Conservation (phyloP, 495 filamentous ascomycete genomes). For the Penicillium nucicola region DNA sequence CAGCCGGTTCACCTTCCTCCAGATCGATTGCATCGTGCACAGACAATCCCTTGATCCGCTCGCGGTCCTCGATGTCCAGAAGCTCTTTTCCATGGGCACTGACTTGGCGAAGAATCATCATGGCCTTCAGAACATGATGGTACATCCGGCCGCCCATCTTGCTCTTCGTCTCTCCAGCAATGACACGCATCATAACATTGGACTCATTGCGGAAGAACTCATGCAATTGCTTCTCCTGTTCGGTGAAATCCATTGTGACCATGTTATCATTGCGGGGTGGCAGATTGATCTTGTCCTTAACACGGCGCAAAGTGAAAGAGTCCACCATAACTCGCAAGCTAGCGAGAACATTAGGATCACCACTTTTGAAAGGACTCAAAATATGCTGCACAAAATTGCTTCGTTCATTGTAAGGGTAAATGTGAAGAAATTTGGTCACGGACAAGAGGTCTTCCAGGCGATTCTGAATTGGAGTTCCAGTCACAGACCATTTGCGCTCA, state of each 20-base stretch:
- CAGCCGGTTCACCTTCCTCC: slow-evolving; percentile 66
- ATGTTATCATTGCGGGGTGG: slow-evolving; percentile 71
- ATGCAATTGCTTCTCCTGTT: slow-evolving; percentile 53
- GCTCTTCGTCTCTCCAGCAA: slow-evolving; percentile 48
- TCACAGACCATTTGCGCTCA: slow-evolving; percentile 89
- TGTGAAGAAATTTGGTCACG: slow-evolving; percentile 82
- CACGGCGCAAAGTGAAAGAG: slow-evolving; percentile 84
- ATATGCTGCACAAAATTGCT: slow-evolving; percentile 73
- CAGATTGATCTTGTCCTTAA: slow-evolving; percentile 86
- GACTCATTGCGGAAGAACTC: slow-evolving; percentile 62
- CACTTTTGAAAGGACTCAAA: slow-evolving; percentile 70
- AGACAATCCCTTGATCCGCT: slow-evolving; percentile 72
- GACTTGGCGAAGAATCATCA: slow-evolving; percentile 83
- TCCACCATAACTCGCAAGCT: slow-evolving; percentile 90
- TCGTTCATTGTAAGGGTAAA: slow-evolving; percentile 83
- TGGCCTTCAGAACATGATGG: slow-evolving; percentile 84
- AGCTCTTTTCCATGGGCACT: slow-evolving; percentile 91
- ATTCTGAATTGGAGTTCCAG: slow-evolving; percentile 89
- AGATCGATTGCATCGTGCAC: slow-evolving; percentile 81
- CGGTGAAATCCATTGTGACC: slow-evolving; percentile 55
- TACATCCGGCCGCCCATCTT: slow-evolving; percentile 79
- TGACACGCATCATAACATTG: slow-evolving; percentile 57
- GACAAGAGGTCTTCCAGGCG: slow-evolving; percentile 86
- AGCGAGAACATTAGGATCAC: slow-evolving; percentile 74
- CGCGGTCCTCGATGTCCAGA: slow-evolving; percentile 75